Evolutionary conservation across 495 filamentous ascomycete genomes (phyloP).

Genomic region (Penicillium paxilli): DNA sequence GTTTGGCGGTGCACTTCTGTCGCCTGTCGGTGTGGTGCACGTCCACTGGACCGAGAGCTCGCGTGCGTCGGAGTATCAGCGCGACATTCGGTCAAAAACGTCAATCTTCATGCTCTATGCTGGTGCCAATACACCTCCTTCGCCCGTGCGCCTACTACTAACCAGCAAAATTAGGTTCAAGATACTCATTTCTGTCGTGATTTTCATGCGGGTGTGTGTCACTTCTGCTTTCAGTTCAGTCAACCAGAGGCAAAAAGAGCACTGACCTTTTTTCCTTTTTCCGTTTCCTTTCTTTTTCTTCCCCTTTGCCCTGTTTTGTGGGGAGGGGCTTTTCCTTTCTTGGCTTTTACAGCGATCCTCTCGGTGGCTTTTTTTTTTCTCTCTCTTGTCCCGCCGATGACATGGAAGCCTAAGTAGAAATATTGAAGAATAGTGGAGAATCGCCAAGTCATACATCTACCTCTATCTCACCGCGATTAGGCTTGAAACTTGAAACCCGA

Average conservation of each 20-base stretch:
- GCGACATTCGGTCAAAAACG: conserved; percentile 5
- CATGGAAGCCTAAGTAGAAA: not conserved
- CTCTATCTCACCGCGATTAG: not conserved
- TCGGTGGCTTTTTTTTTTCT: too few species aligned
- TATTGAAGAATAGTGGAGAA: not conserved
- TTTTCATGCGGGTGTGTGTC: not conserved
- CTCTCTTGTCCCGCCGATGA: not conserved
- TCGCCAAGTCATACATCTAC: not conserved
- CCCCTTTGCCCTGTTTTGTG: too few species aligned
- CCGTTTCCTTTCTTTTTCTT: too few species aligned
- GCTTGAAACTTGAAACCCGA: not conserved
- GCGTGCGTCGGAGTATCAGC: conserved; percentile 10
- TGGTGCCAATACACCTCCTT: not conserved
- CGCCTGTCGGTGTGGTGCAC: not conserved
- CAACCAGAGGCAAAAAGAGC: not conserved
- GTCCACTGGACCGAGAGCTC: not conserved
- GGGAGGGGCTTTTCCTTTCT: too few species aligned
- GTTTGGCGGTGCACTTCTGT: not conserved
- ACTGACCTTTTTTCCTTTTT: too few species aligned
- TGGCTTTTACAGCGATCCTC: too few species aligned
- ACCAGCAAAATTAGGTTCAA: not conserved
- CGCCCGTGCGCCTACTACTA: not conserved
- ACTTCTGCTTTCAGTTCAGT: not conserved
- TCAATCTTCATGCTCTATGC: not conserved
- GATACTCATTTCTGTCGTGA: not conserved